These are phyloP conservation scores for Astrephomene gubernaculifera DNA, from an alignment of 139 green algal species.

Conservation along the genomic window DNA sequence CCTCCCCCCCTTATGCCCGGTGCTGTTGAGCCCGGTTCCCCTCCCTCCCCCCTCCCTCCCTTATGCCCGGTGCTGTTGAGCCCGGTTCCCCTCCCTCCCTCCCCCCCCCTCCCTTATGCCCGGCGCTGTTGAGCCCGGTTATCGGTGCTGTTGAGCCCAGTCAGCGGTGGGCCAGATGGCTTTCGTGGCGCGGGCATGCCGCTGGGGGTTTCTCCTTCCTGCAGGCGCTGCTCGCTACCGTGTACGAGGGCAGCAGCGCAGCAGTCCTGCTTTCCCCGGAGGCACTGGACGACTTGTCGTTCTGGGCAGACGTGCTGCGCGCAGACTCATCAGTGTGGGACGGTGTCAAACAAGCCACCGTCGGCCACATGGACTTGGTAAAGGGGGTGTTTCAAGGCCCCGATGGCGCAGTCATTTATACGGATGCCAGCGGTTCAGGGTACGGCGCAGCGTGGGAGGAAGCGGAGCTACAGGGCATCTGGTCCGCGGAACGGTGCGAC, in stretches of 20 bases:
- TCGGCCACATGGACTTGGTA: constrained; percentile 1
- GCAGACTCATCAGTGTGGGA: neutral
- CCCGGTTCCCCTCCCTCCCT: too few species aligned
- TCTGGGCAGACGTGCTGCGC: neutral
- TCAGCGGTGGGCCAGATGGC: constrained; percentile 10
- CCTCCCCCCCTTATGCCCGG: too few species aligned
- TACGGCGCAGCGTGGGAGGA: neutral
- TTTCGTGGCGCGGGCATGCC: constrained; percentile 5
- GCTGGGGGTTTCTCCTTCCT: constrained; percentile 32
- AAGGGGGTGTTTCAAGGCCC: neutral
- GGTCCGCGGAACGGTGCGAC: neutral
- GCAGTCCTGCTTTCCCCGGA: neutral
- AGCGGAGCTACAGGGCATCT: neutral
- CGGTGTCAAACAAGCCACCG: neutral
- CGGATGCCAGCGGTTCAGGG: constrained; percentile 14
- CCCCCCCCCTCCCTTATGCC: too few species aligned
- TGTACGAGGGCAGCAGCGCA: neutral
- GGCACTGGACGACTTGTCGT: neutral
- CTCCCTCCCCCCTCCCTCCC: too few species aligned
- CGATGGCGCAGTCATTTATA: constrained; percentile 16
- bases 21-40: too few species aligned
- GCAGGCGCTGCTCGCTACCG: neutral
- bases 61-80: too few species aligned
- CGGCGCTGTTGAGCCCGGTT: too few species aligned
- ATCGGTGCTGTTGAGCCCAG: too few species aligned